Percentiles rank a stretch among this genome's conserved stretches.
phyloP scores from a whole-genome alignment of 345 rosid species.

The Eucalyptus dawsonii region DNA sequence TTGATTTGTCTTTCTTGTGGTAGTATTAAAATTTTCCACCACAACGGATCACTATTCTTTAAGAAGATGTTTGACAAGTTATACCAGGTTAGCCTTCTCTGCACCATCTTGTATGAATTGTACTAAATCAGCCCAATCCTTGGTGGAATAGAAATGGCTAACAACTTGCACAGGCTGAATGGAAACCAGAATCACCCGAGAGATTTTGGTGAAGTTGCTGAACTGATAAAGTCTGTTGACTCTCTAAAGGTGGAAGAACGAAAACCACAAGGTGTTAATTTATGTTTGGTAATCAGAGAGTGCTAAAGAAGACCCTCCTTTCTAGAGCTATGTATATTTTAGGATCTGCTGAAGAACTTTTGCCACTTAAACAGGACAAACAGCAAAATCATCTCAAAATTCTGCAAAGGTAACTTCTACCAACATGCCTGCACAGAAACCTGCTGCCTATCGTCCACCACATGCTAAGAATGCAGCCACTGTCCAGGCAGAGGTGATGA shows the following conservation, averaged over 20 bases:
- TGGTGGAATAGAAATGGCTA: background rate
- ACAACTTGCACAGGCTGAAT: slow-evolving; percentile 49
- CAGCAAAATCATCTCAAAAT: slow-evolving; percentile 9
- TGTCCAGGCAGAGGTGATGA: slow-evolving; percentile 79
- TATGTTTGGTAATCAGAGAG: background rate
- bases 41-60: slow-evolving; percentile 63
- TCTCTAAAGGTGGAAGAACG: slow-evolving; percentile 50
- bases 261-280: slow-evolving; percentile 51
- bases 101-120: background rate
- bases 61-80: slow-evolving; percentile 79
- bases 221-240: slow-evolving; percentile 47
- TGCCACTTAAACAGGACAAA: slow-evolving; percentile 31
- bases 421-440: slow-evolving; percentile 44
- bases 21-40: slow-evolving; percentile 82
- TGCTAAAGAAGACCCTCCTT: background rate
- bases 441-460: slow-evolving; percentile 93
- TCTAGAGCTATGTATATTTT: background rate
- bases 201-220: slow-evolving; percentile 61
- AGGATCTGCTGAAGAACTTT: background rate
- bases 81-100: slow-evolving; percentile 52
- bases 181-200: slow-evolving; percentile 81
- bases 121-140: background rate
- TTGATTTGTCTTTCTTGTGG: background rate
- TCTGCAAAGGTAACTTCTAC: slow-evolving; percentile 26
- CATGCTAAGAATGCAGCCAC: slow-evolving; percentile 77